Conservation (phyloP, 2,329 filamentous ascomycete genomes). For the Pestalotiopsis fici region DNA sequence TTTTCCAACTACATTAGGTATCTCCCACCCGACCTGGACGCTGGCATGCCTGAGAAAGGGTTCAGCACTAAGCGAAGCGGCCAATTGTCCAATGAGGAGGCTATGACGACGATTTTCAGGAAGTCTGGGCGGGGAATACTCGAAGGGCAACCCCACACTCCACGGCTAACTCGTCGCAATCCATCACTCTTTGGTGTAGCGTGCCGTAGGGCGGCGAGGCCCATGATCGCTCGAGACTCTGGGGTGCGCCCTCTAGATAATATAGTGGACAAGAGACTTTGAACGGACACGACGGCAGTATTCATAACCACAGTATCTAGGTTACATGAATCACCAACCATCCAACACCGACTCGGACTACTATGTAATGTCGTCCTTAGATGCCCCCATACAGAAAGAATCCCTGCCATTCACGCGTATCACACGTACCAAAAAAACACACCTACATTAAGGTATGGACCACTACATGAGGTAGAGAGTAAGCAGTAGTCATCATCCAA, state of each 20-base stretch:
- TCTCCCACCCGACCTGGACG: neutral
- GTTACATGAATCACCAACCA: neutral
- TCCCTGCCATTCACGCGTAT: too few relatives aligned
- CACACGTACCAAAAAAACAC: too few relatives aligned
- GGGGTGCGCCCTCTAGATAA: neutral
- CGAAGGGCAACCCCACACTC: neutral
- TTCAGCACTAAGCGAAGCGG: neutral
- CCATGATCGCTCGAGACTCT: neutral
- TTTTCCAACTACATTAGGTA: too few relatives aligned
- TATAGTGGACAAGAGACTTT: neutral
- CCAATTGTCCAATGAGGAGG: constrained; percentile 1
- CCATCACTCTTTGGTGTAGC: neutral
- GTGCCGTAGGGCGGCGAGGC: neutral
- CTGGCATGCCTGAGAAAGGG: neutral
- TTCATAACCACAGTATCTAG: neutral
- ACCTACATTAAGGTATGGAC: neutral
- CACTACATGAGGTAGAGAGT: neutral
- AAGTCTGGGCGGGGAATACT: neutral
- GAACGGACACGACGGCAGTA: neutral
- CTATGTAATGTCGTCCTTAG: neutral
- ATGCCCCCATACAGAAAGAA: neutral
- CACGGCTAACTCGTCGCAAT: neutral
- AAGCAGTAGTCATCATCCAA: neutral
- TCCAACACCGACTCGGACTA: too few relatives aligned
- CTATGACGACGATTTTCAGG: neutral